phyloP scores from a whole-genome alignment of 306 rosid species.

The Sophora flavescens region DNA sequence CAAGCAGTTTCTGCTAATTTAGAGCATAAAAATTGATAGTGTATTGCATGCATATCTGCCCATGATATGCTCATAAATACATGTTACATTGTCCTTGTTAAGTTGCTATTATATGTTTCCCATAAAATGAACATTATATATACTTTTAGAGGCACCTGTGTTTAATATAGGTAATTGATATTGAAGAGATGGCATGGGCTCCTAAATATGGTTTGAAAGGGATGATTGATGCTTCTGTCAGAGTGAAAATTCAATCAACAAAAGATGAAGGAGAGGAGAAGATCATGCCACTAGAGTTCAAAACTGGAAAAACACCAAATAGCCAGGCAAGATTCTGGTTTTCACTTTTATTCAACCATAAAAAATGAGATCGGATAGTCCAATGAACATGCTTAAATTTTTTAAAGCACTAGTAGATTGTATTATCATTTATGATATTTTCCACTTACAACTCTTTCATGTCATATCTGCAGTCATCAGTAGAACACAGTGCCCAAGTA shows the following conservation, averaged over 20 bases:
- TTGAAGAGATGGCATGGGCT: slow-evolving; percentile 99
- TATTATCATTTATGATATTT: slow-evolving; percentile 32
- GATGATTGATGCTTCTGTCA: slow-evolving; percentile 93
- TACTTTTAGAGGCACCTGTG: slow-evolving; percentile 23
- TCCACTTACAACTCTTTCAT: slow-evolving; percentile 42
- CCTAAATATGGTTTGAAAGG: slow-evolving; percentile 96
- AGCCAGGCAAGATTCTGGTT: slow-evolving; percentile 74
- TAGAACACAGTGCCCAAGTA: slow-evolving; percentile 93
- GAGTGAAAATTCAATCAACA: slow-evolving; percentile 62
- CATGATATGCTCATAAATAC: slow-evolving; percentile 20
- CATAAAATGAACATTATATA: slow-evolving; percentile 27
- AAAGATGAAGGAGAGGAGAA: slow-evolving; percentile 55
- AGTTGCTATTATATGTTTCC: slow-evolving; percentile 9
- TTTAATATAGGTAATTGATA: slow-evolving; percentile 79
- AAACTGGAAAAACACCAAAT: slow-evolving; percentile 77
- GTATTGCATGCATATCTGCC: slow-evolving; percentile 32
- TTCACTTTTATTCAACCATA: slow-evolving; percentile 30
- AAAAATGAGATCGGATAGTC: slow-evolving; percentile 34
- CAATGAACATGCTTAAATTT: background rate
- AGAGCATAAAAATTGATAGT: slow-evolving; percentile 13
- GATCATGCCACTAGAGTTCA: slow-evolving; percentile 91
- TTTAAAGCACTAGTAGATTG: slow-evolving; percentile 1
- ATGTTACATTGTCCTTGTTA: slow-evolving; percentile 4
- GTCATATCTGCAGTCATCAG: slow-evolving; percentile 68
- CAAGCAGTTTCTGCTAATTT: slow-evolving; percentile 11